Percentiles rank a stretch among this genome's conserved stretches.
Evolutionary conservation across 2,329 filamentous ascomycete genomes (phyloP).

Genomic region (Ceratocystis lukuohia): DNA sequence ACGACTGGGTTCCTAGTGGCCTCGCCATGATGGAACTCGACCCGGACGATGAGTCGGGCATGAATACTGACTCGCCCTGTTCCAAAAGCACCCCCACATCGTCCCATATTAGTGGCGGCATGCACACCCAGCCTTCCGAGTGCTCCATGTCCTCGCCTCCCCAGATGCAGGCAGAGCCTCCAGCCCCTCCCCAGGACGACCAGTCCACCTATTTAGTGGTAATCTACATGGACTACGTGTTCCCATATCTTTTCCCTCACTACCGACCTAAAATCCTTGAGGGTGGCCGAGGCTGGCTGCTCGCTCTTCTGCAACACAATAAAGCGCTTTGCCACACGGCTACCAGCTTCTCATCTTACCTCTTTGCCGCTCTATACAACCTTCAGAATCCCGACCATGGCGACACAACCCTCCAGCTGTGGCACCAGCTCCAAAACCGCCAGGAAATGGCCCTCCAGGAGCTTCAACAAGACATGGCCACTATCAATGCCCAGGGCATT

Average conservation of each 20-base stretch:
- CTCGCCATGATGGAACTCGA: constrained; percentile 22
- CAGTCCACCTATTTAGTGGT: constrained; percentile 33
- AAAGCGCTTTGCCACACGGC: constrained; percentile 44
- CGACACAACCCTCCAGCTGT: constrained; percentile 28
- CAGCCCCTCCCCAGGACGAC: constrained; percentile 9
- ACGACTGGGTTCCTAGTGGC: constrained; percentile 25
- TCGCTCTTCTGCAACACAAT: constrained; percentile 43
- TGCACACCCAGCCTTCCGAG: constrained; percentile 16
- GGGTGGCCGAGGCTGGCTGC: constrained; percentile 47
- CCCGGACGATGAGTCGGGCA: constrained; percentile 24
- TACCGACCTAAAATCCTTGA: constrained; percentile 43
- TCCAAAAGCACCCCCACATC: constrained; percentile 16
- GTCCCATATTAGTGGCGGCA: constrained; percentile 10
- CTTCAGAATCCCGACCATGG: constrained; percentile 23
- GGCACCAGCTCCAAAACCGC: constrained; percentile 32
- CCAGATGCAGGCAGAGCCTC: background rate
- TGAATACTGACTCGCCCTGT: constrained; percentile 13
- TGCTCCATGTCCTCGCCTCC: constrained; percentile 19
- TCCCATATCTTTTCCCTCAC: constrained; percentile 50
- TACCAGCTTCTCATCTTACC: constrained; percentile 44
- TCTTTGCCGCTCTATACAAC: constrained; percentile 34
- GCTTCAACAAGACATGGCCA: constrained; percentile 32
- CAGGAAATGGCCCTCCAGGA: constrained; percentile 33
- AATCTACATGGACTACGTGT: constrained; percentile 48
- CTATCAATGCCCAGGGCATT: constrained; percentile 26